Base-by-base conservation (phyloP, 1,284 basidiomycete species). In the Puccinia polysora region DNA sequence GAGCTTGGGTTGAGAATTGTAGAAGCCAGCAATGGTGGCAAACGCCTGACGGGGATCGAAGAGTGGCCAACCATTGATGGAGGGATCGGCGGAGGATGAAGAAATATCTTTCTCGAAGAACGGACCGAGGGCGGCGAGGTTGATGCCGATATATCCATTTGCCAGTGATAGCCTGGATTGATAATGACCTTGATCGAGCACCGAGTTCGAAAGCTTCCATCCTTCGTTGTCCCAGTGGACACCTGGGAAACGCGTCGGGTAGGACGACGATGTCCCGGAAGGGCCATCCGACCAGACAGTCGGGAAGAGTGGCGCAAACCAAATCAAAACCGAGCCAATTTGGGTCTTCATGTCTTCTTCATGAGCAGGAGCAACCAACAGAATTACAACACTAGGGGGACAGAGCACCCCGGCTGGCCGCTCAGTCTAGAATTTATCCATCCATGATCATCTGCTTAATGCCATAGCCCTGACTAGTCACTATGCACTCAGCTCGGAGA, bases 111-210 rank as follows among this genome's bases (percentile, higher is more conserved):
- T 30, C 28, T 30, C 59, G 69, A 67, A 70, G 53, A 62, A 40
- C 50, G 58, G 49, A 58, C 63, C 77, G 62, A 56, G 74, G 0
- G 76, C 77, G 0, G 77, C 77, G n/a, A 78, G 72, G 18, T 77
- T 73, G 49, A 77, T 75, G 10, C 77, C 77, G 28, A 78, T 75
- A 65, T 78, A 78, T 0, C 76, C 76, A 56, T 77, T 77, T 4
- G 75, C 59, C 14, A 77, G 70, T 30, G 75, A 77, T 0, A 76
- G 73, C 65, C 78, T 77, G 2, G 69, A 43, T 50, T 75, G 71
- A 52, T 64, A 64, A n/a, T 49, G 73, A 70, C 47, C 62, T 38
- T 30, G 47, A n/a, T 52, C 34, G 28, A 64, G 47, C 2, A 64
- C 30, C 7, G 62, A 50, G n/a, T 30, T 64, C 30, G 28, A 0